These are phyloP conservation scores for Chlamydomonas incerta DNA, from an alignment of 139 green algal species.

Conservation along the genomic window DNA sequence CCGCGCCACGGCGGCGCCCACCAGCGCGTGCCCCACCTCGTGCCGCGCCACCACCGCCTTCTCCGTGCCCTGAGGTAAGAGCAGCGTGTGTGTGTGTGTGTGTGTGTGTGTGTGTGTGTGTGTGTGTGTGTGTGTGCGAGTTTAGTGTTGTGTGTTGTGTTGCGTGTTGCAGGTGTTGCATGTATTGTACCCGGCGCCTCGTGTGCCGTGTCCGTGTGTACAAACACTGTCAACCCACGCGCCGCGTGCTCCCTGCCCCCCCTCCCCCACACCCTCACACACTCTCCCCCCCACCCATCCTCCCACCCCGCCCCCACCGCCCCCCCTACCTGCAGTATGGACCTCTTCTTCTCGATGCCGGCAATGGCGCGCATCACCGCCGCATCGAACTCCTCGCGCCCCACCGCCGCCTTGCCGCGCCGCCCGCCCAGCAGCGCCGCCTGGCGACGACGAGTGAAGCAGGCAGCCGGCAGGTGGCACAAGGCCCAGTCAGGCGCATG, in stretches of 20 bases:
- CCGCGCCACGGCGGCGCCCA: constrained; percentile 77
- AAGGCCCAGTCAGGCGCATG: too few relatives aligned
- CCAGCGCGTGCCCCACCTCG: constrained; percentile 93
- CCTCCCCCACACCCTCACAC: neutral
- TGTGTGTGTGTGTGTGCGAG: too few relatives aligned
- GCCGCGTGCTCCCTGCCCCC: neutral
- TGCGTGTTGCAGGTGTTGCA: too few relatives aligned
- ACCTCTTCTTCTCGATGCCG: constrained; percentile 95
- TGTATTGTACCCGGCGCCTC: too few relatives aligned
- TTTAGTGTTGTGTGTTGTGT: too few relatives aligned
- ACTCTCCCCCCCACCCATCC: too few relatives aligned
- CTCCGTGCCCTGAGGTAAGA: constrained; percentile 67
- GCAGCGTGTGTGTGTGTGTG: too few relatives aligned
- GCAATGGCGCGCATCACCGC: constrained; percentile 84
- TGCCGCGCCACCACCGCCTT: constrained; percentile 90
- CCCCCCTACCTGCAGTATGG: constrained; percentile 63
- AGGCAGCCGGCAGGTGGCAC: too few relatives aligned
- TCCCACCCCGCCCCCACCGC: neutral
- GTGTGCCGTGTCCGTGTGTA: neutral
- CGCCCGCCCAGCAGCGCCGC: constrained; percentile 76
- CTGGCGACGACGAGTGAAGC: too few relatives aligned
- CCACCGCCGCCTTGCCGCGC: constrained; percentile 57
- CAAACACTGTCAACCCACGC: neutral
- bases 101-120: too few relatives aligned
- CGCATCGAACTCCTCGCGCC: constrained; percentile 78